A percentile compares a stretch with the other conserved stretches of the same genome.
Conservation (phyloP, 176 grass and related monocot genomes). For the sorghum (Sorghum bicolor) region Sorghum_bicolor_NCBIv3 NC_012871.2:63086501-63087000, state of each 20-base stretch:
- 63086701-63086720: slow-evolving; percentile 82
- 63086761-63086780: slow-evolving; percentile 88
- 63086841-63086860: slow-evolving; percentile 70
- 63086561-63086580: slow-evolving; percentile 75
- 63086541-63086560: slow-evolving; percentile 71
- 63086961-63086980: not conserved
- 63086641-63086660: slow-evolving; percentile 93
- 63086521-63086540: slow-evolving; percentile 92
- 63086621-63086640: slow-evolving; percentile 92
- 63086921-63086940: slow-evolving; percentile 73
- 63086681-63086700: slow-evolving; percentile 88
- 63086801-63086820: slow-evolving; percentile 91
- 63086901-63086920: slow-evolving; percentile 98
- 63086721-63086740: slow-evolving; percentile 71
- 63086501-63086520: slow-evolving; percentile 91
- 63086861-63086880: slow-evolving; percentile 88
- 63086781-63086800: slow-evolving; percentile 81
- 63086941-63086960: slow-evolving; percentile 80
- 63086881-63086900: slow-evolving; percentile 92
- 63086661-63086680: slow-evolving; percentile 84
- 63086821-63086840: slow-evolving; percentile 84
- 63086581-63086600: slow-evolving; percentile 51
- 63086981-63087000: not conserved
- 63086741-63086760: slow-evolving; percentile 82
- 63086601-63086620: slow-evolving; percentile 91